phyloP scores from a whole-genome alignment of 2,329 filamentous ascomycete species.

The Didymella segeticola region DNA sequence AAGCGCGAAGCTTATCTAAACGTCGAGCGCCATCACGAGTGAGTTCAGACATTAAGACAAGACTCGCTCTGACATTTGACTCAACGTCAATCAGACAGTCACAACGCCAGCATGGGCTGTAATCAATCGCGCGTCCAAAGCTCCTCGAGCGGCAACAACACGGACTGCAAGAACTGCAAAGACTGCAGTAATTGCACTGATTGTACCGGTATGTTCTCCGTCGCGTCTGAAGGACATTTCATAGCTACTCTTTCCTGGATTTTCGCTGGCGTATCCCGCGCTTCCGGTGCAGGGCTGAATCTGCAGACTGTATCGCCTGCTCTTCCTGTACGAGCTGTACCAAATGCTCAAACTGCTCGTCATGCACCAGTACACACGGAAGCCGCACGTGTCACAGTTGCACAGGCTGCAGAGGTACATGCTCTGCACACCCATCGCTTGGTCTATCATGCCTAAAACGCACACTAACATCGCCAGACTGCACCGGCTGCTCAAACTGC shows the following conservation, averaged over 20 bases:
- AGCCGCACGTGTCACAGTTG: not conserved
- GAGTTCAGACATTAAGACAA: too few species aligned
- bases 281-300: too few species aligned
- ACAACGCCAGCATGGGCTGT: constrained; percentile 1
- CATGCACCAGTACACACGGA: too few species aligned
- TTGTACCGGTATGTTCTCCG: not conserved
- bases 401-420: not conserved
- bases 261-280: too few species aligned
- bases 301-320: not conserved
- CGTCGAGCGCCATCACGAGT: too few species aligned
- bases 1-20: not conserved
- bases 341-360: not conserved
- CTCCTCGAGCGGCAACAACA: constrained; percentile 1
- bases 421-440: too few species aligned
- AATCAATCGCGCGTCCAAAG: not conserved
- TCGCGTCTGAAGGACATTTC: not conserved
- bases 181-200: constrained; percentile 1
- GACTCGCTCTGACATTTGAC: not conserved
- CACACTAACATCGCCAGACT: too few species aligned
- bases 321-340: not conserved
- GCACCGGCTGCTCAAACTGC: constrained; percentile 5
- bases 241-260: not conserved
- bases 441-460: too few species aligned
- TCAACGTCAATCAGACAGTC: not conserved
- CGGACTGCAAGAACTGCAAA: not conserved